These are phyloP conservation scores for Suillus placidus DNA, from an alignment of 768 basidiomycete species.

Conservation along the genomic window DNA sequence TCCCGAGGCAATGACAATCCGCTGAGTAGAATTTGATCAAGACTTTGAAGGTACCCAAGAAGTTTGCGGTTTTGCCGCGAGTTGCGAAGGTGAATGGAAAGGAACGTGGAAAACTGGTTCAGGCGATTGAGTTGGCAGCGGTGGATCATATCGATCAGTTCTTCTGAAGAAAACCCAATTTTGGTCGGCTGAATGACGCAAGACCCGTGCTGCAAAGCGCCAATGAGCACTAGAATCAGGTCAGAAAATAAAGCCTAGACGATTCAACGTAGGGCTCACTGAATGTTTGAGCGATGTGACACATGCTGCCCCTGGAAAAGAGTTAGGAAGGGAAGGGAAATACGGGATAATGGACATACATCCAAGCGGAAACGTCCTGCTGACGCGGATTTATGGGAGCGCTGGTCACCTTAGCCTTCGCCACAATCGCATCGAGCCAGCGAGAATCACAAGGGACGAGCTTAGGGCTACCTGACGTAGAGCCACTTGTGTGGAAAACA, in stretches of 20 bases:
- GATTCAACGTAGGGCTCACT: constrained; percentile 48
- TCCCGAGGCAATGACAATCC: constrained; percentile 67
- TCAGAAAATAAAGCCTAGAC: constrained; percentile 26
- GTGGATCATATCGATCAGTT: constrained; percentile 71
- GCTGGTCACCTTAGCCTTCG: constrained; percentile 60
- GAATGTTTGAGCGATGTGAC: constrained; percentile 77
- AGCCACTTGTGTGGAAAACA: constrained; percentile 81
- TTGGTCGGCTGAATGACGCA: constrained; percentile 73
- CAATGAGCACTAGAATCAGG: constrained; percentile 60
- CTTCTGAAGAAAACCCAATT: constrained; percentile 65
- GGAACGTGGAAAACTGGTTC: constrained; percentile 74
- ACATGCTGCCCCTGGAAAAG: constrained; percentile 74
- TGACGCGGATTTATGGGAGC: constrained; percentile 49
- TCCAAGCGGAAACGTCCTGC: constrained; percentile 73
- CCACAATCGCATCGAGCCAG: constrained; percentile 63
- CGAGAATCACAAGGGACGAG: constrained; percentile 70
- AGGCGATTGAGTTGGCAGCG: constrained; percentile 71
- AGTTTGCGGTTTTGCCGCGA: constrained; percentile 63
- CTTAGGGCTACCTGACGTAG: constrained; percentile 83
- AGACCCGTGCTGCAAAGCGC: constrained; percentile 69
- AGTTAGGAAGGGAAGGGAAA: constrained; percentile 37
- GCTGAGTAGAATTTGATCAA: constrained; percentile 68
- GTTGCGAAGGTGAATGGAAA: constrained; percentile 62
- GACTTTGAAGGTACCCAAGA: constrained; percentile 52
- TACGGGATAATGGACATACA: constrained; percentile 50